A percentile compares a stretch with the other conserved stretches of the same genome.
Evolutionary conservation across 139 green algal species (phyloP).

Genomic region (Chlorella sp.): DNA sequence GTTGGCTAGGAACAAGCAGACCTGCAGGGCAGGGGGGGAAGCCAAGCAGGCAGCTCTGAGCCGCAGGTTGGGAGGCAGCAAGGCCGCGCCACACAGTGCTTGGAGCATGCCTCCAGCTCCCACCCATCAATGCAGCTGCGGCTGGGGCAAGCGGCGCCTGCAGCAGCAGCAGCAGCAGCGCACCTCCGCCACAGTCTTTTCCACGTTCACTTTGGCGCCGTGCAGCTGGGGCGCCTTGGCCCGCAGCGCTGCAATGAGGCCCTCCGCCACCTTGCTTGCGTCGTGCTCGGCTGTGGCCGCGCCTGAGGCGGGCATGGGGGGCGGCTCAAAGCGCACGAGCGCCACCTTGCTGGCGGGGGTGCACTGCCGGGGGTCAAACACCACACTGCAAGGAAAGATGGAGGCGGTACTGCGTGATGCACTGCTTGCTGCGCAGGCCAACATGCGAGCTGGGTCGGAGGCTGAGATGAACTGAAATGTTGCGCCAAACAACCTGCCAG

Average conservation of each 20-base stretch:
- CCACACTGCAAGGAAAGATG: constrained; percentile 22
- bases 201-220: constrained; percentile 12
- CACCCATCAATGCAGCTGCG: neutral
- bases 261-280: constrained; percentile 45
- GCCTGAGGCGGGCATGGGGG: constrained; percentile 24
- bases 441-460: too few relatives aligned
- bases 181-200: constrained; percentile 36
- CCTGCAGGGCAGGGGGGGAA: neutral
- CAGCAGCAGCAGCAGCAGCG: neutral
- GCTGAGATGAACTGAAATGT: too few relatives aligned
- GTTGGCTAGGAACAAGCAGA: constrained; percentile 70
- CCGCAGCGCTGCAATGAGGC: constrained; percentile 46
- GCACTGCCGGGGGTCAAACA: constrained; percentile 50
- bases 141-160: too few relatives aligned
- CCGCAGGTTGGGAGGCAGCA: neutral
- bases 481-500: too few relatives aligned
- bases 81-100: neutral
- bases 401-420: too few relatives aligned
- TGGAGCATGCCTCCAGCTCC: too few relatives aligned
- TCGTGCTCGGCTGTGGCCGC: constrained; percentile 26
- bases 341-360: constrained; percentile 33
- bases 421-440: too few relatives aligned
- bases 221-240: constrained; percentile 38
- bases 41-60: neutral
- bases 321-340: constrained; percentile 53